Evolutionary conservation across 208 protist species (phyloP).

Genomic region (Entamoeba dispar): DNA sequence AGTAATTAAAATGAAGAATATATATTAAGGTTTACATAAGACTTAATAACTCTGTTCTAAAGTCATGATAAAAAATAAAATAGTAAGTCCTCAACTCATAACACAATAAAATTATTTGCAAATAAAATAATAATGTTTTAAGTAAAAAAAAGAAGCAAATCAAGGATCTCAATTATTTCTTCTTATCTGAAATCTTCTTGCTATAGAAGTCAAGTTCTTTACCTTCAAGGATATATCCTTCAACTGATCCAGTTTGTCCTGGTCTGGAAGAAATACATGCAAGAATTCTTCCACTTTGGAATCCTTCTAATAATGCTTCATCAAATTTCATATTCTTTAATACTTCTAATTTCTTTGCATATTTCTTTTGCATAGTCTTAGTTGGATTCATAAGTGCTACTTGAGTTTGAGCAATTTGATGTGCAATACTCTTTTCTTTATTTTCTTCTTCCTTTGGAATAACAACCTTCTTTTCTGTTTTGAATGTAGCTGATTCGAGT

Average conservation of each 20-base stretch:
- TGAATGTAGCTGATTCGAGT: slow-evolving; percentile 44
- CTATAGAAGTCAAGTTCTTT: slow-evolving; percentile 96
- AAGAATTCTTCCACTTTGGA: slow-evolving; percentile 11
- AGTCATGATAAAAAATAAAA: too few species aligned
- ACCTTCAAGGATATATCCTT: slow-evolving; percentile 94
- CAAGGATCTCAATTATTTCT: neutral
- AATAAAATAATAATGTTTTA: too few species aligned
- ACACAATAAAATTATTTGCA: too few species aligned
- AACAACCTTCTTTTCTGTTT: slow-evolving; percentile 51
- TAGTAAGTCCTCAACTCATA: too few species aligned
- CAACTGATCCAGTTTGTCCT: slow-evolving; percentile 80
- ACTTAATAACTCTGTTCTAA: too few species aligned
- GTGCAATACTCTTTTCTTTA: slow-evolving; percentile 37
- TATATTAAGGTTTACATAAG: too few species aligned
- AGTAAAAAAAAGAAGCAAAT: neutral
- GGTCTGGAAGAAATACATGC: slow-evolving; percentile 78
- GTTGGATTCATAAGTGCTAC: neutral
- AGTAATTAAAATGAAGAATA: too few species aligned
- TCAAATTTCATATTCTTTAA: slow-evolving; percentile 22
- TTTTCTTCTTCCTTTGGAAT: slow-evolving; percentile 40
- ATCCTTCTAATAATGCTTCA: slow-evolving; percentile 11
- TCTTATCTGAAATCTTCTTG: slow-evolving; percentile 57
- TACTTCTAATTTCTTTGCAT: slow-evolving; percentile 49
- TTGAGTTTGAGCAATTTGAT: neutral
- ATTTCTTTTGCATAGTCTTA: neutral